Base-by-base conservation (phyloP, 2,329 filamentous ascomycete species). In the Myriangium duriaei region DNA sequence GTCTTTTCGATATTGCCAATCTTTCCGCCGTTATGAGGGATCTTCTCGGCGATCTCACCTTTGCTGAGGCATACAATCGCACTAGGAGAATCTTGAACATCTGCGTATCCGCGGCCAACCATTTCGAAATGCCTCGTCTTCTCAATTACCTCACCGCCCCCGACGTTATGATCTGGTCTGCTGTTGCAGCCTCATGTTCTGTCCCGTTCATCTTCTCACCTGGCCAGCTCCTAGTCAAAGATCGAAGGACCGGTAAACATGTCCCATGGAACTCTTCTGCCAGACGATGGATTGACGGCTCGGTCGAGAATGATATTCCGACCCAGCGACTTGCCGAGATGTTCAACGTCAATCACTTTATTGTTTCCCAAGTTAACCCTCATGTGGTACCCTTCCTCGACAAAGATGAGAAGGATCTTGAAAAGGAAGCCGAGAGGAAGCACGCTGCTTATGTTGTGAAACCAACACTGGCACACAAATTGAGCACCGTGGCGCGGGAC, bases 331-430 rank as follows among this genome's bases (percentile, higher is more conserved):
- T 96, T 11, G 78, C 86, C 1, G 86, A 94, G 53, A 87, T 95
- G 81, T 94, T 95, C 66, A 94, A 95, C 52, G 87, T 95, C 55
- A 95, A 95, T 52, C 88, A 95, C 55, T 95, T 95, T 54, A 95
- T 96, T 48, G 88, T 95, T 12, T 94, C 86, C 0, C 88, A 96
- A 56, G 86, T 95, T 35, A 96, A 96, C 51, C 88, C 88, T 0
- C 88, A 96, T 50, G 83, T 95, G 6, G 75, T 92, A 0, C 84
- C 85, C 0, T 94, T 96, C 51, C 63, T 95, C 11, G 68, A 74
- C 11, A 81, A 78, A 47, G 82, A 92, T 41, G 81, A 85, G 43
- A 35, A 42, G 11, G 19, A 39, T 6, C n/a, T 41, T 10, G 30
- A 32, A 4, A 31, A 32, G 19, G 31, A 30, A 13, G 36, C 30